A percentile compares a stretch with the other conserved stretches of the same genome.
Evolutionary conservation across 1,139 yeast species (phyloP).

Genomic region (Scheffersomyces lignicola): DNA sequence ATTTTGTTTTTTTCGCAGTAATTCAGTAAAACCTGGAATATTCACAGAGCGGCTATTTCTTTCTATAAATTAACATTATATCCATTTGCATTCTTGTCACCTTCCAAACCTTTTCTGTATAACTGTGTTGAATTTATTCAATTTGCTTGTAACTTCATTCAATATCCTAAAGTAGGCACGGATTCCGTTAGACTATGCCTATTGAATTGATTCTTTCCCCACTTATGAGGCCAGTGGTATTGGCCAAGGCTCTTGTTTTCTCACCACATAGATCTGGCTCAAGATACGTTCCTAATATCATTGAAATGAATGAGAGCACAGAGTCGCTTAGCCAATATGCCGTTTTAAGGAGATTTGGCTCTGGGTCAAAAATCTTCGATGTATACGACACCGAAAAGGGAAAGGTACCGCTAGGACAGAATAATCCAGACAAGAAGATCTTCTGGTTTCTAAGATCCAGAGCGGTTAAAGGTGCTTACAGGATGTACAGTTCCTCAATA

Average conservation of each 20-base stretch:
- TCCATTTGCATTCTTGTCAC: too few species aligned
- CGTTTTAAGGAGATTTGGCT: slow-evolving; percentile 54
- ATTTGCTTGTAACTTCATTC: too few species aligned
- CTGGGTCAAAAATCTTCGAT: slow-evolving; percentile 56
- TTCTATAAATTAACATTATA: too few species aligned
- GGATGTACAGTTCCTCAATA: slow-evolving; percentile 47
- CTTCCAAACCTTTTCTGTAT: too few species aligned
- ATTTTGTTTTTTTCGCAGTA: too few species aligned
- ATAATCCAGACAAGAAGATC: slow-evolving; percentile 38
- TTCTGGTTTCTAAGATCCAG: slow-evolving; percentile 59
- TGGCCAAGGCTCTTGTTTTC: slow-evolving; percentile 54
- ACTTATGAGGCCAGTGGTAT: slow-evolving; percentile 56
- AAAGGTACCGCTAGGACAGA: slow-evolving; percentile 35
- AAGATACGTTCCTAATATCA: slow-evolving; percentile 53
- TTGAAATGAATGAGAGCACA: slow-evolving; percentile 33
- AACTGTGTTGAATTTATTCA: too few species aligned
- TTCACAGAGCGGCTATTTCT: too few species aligned
- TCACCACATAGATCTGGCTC: slow-evolving; percentile 60
- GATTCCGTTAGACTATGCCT: slow-evolving; percentile 42
- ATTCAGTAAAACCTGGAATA: too few species aligned
- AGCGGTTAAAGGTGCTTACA: slow-evolving; percentile 65
- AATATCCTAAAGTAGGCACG: too few species aligned
- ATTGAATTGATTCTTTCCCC: slow-evolving; percentile 59
- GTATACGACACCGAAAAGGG: slow-evolving; percentile 49
- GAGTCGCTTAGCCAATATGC: slow-evolving; percentile 40